Conservation (phyloP, 345 rosid species). For the Anastatica hierochuntica region DNA sequence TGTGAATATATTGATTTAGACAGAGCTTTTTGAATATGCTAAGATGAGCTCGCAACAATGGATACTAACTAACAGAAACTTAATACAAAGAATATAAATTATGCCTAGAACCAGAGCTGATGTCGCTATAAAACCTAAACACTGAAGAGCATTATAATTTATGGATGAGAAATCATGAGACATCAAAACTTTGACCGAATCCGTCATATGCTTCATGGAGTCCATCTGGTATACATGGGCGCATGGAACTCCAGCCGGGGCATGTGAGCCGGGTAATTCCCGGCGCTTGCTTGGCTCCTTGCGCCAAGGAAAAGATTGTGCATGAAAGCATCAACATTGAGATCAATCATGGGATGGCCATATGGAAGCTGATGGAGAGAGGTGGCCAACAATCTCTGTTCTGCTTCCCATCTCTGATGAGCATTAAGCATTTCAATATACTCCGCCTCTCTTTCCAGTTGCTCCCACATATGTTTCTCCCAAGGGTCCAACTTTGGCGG, state of each 20-base stretch:
- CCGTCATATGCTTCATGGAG: neutral
- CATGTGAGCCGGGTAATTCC: neutral
- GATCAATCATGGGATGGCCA: too few species aligned
- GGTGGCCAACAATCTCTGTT: conserved; percentile 4
- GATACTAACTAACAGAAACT: neutral
- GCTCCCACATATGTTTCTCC: conserved; percentile 36
- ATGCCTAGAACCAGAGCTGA: neutral
- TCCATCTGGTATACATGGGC: neutral
- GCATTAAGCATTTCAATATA: conserved; percentile 28
- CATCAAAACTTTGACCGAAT: neutral
- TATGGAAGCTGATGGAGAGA: conserved; percentile 12
- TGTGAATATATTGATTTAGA: neutral
- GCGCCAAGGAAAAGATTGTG: neutral
- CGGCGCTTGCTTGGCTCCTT: neutral
- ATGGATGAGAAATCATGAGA: neutral
- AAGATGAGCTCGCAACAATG: neutral
- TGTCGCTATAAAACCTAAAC: neutral
- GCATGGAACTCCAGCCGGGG: too few species aligned
- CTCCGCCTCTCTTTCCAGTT: conserved; percentile 35
- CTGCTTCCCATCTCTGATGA: conserved; percentile 23
- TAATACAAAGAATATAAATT: neutral
- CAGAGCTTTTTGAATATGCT: neutral
- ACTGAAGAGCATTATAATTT: neutral
- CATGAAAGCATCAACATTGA: neutral
- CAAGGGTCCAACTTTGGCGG: conserved; percentile 37